These are phyloP conservation scores for Tricladium varicosporioides DNA, from an alignment of 2,329 filamentous ascomycete species.

Conservation along the genomic window DNA sequence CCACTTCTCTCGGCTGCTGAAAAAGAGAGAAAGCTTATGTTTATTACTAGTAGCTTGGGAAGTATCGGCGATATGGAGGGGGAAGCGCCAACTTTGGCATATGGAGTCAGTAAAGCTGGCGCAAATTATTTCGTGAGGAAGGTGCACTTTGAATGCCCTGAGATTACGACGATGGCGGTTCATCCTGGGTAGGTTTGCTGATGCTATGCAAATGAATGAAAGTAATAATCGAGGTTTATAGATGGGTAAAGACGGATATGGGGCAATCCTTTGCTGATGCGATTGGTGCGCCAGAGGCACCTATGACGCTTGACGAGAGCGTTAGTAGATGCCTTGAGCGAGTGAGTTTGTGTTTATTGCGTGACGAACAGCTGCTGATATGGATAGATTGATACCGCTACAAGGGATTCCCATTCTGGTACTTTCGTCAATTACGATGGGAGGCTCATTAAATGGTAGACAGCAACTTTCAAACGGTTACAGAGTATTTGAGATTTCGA, in stretches of 20 bases:
- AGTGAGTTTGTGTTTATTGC: conserved; percentile 18
- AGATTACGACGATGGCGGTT: conserved; percentile 33
- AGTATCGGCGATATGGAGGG: conserved; percentile 24
- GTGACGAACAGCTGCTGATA: no score
- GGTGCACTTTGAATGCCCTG: conserved; percentile 38
- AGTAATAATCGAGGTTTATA: conserved; percentile 2
- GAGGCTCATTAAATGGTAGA: no score
- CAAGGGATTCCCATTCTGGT: no score
- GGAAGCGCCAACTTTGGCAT: conserved; percentile 31
- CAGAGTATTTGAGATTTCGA: no score
- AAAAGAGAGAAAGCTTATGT: conserved; percentile 35
- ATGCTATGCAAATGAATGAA: not conserved
- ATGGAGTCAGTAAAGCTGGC: conserved; percentile 43
- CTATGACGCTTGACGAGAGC: conserved; percentile 37
- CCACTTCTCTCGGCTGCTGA: conserved; percentile 35
- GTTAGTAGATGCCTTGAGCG: conserved; percentile 33
- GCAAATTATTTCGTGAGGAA: conserved; percentile 38
- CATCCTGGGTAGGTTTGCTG: conserved; percentile 27
- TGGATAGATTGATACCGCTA: no score
- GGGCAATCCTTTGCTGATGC: conserved; percentile 37
- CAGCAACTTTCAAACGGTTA: no score
- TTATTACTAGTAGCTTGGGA: conserved; percentile 35
- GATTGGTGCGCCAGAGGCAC: conserved; percentile 34
- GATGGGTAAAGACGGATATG: conserved; percentile 42
- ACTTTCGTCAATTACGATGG: no score